A percentile compares a stretch with the other conserved stretches of the same genome.
These are phyloP conservation scores for Tylopilus intermedius DNA, from an alignment of 768 basidiomycete genomes.

Conservation along the genomic window DNA sequence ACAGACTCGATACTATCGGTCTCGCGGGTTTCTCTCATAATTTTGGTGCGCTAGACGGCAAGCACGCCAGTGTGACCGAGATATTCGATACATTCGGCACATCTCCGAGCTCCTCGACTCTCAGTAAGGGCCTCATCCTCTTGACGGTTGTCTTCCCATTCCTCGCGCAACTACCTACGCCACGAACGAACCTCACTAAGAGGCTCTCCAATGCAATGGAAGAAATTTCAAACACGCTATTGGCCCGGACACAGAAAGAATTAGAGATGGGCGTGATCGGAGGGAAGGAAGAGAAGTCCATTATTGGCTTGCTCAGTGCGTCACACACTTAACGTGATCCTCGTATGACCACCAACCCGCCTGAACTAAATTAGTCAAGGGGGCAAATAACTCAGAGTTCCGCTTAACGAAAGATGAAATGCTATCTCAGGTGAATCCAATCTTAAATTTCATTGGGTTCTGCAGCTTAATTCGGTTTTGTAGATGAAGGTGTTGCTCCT, in stretches of 20 bases:
- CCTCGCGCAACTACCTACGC: constrained; percentile 35
- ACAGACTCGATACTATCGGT: constrained; percentile 52
- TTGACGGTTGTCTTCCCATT: constrained; percentile 35
- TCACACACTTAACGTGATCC: background rate
- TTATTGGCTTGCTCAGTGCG: constrained; percentile 21
- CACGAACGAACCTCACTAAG: constrained; percentile 25
- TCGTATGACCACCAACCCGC: too few species aligned
- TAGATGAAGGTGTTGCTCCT: constrained; percentile 21
- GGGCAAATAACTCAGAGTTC: constrained; percentile 25
- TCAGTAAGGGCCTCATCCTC: constrained; percentile 32
- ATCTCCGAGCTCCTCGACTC: constrained; percentile 16
- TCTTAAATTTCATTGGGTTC: background rate
- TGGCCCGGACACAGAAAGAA: constrained; percentile 35
- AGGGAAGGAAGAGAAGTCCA: constrained; percentile 23
- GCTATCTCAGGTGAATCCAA: constrained; percentile 14
- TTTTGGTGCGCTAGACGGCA: constrained; percentile 50
- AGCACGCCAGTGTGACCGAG: constrained; percentile 37
- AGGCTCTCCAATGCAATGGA: constrained; percentile 34
- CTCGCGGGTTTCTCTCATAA: constrained; percentile 57
- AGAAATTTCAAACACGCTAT: constrained; percentile 36
- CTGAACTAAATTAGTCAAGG: constrained; percentile 30
- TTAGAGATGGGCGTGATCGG: constrained; percentile 22
- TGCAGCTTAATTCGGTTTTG: too few species aligned
- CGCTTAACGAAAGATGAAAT: constrained; percentile 27
- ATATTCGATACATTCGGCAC: constrained; percentile 36